These are phyloP conservation scores for Quercus lobata DNA, from an alignment of 331 rosid species.

Conservation along the genomic window DNA sequence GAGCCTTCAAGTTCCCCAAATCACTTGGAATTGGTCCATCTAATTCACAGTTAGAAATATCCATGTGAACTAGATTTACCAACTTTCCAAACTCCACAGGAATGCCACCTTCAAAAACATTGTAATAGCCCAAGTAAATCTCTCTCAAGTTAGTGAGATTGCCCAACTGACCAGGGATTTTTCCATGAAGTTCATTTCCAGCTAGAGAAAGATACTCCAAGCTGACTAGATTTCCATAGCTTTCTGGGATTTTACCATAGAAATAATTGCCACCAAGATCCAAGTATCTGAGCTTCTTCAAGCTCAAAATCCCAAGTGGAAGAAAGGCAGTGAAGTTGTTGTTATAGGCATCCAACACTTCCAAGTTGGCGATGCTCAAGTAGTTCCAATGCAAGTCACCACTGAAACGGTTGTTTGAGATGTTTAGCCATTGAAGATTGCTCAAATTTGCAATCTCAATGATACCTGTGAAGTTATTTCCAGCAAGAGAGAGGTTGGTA, in stretches of 20 bases:
- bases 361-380: conserved; percentile 42
- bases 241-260: conserved; percentile 56
- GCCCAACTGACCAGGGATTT: conserved; percentile 67
- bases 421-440: conserved; percentile 62
- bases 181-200: conserved; percentile 69
- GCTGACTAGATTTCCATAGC: conserved; percentile 41
- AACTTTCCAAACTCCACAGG: conserved; percentile 64
- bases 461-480: conserved; percentile 67
- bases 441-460: conserved; percentile 48
- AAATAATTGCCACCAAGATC: conserved; percentile 81
- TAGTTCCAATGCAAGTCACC: conserved; percentile 65
- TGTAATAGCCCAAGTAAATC: conserved; percentile 71
- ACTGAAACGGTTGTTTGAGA: conserved; percentile 62
- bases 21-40: conserved; percentile 69
- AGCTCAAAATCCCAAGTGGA: conserved; percentile 45
- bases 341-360: conserved; percentile 67
- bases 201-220: conserved; percentile 67
- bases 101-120: conserved; percentile 74
- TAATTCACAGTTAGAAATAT: conserved; percentile 67
- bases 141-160: conserved; percentile 55
- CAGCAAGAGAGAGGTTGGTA: conserved; percentile 59
- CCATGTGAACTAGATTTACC: conserved; percentile 62
- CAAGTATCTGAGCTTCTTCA: conserved; percentile 51
- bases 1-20: conserved; percentile 55
- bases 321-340: conserved; percentile 70